Conservation (phyloP, 495 filamentous ascomycete species). For the Neurospora pannonica region DNA sequence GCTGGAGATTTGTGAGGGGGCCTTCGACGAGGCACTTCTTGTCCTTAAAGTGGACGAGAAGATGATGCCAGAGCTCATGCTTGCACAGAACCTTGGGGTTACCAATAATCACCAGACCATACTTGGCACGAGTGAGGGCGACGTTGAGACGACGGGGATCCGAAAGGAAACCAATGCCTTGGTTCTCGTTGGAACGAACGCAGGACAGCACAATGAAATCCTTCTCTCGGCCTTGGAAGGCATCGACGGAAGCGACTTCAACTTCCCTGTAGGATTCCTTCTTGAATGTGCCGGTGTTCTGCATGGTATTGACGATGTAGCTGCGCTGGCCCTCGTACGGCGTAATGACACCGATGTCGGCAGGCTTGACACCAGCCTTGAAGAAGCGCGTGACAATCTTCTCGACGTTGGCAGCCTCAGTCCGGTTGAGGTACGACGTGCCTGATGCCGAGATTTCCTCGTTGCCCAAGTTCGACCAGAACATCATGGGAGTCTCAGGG, state of each 20-base stretch:
- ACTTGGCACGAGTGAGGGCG: conserved; percentile 95
- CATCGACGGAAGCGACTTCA: conserved; percentile 96
- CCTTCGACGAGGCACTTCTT: conserved; percentile 93
- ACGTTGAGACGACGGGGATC: conserved; percentile 98
- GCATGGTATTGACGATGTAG: conserved; percentile 98
- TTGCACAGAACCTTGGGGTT: conserved; percentile 98
- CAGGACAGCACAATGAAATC: conserved; percentile 98
- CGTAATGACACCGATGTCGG: conserved; percentile 94
- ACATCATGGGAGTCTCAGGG: conserved; percentile 95
- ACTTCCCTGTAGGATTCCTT: conserved; percentile 99
- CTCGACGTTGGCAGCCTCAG: conserved; percentile 93
- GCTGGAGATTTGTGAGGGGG: conserved; percentile 90
- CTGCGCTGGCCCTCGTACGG: conserved; percentile 98
- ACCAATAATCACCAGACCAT: conserved; percentile 88
- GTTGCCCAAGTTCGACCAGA: conserved; percentile 96
- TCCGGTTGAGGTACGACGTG: conserved; percentile 96
- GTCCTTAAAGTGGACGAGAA: conserved; percentile 96
- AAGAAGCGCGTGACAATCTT: conserved; percentile 98
- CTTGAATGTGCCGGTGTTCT: conserved; percentile 90
- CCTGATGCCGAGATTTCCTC: conserved; percentile 97
- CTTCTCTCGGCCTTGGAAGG: conserved; percentile 98
- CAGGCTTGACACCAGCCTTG: conserved; percentile 92
- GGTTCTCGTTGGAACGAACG: conserved; percentile 97
- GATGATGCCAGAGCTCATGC: conserved; percentile 95
- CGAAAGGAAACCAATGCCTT: conserved; percentile 98